Evolutionary conservation across 441 rosid species (phyloP), one percentile per base, ranked within the genome.

Genomic region (Populus trichocarpa): DNA sequence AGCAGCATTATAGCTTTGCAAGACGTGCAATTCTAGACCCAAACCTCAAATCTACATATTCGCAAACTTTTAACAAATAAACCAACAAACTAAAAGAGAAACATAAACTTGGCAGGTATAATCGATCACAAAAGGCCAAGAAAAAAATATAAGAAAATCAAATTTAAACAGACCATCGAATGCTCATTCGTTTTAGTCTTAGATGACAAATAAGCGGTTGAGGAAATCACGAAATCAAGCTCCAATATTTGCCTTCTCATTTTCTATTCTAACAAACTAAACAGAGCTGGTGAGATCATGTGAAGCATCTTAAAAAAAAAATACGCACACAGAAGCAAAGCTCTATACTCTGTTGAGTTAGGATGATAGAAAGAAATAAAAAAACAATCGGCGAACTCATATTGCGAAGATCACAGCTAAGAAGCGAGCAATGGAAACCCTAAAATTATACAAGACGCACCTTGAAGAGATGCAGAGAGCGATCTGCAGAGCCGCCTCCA

Each of bases 401-500:
- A 30, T 6, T 16, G 26, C 12, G 28, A 26, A 16, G 50, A 63
- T 33, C 13, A 64, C 25, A 14, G 11, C 8, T 3, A 63, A 5
- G 11, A 18, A 3, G 8, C 7, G 5, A 32, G 9, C 20, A 9
- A 65, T 26, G 12, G 26, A 40, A 40, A 16, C 12, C 20, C 20
- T 50, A 50, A 14, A 50, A 36, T 16, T 14, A 16, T 2, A n/a
- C 25, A 18, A 32, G 4, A 36, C 57, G 3, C 12, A 40, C 63
- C 22, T 23, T 20, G 9, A 20, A 26, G 12, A 26, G 20, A 11
- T 30, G 71, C 69, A 18, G 63, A 25, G 11, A 18, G 30, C 16
- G 66, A 64, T 63, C 71, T 50, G 71, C 71, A 0, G 71, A 28
- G 65, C 40, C 71, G 77, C 71, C 77, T 72, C 42, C 40, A 53